A percentile compares a stretch with the other conserved stretches of the same genome.
These are phyloP conservation scores for Penstemon barbatus DNA, from an alignment of 257 asterid species.

Conservation along the genomic window DNA sequence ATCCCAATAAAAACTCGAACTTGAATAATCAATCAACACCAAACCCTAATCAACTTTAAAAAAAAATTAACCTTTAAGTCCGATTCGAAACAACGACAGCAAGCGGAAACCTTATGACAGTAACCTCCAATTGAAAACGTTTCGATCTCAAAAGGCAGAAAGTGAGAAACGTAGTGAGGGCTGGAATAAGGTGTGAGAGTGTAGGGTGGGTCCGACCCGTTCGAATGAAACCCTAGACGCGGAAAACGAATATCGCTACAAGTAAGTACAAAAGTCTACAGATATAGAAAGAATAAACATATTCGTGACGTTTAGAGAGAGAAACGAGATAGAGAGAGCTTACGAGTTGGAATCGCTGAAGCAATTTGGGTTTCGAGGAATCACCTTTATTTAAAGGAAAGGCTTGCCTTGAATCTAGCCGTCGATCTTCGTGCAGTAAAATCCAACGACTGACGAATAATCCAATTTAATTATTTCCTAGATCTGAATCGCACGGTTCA, in stretches of 20 bases:
- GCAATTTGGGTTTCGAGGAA: neutral
- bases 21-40: neutral
- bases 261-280: neutral
- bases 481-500: too few species aligned
- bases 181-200: constrained; percentile 1
- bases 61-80: neutral
- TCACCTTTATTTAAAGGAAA: neutral
- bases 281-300: neutral
- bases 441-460: neutral
- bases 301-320: neutral
- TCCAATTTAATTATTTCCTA: too few species aligned
- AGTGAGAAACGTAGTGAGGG: neutral
- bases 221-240: constrained; percentile 8
- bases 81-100: constrained; percentile 11
- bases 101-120: neutral
- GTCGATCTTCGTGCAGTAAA: neutral
- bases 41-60: neutral
- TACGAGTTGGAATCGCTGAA: neutral
- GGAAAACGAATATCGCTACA: neutral
- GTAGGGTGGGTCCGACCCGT: constrained; percentile 12
- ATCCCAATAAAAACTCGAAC: constrained; percentile 4
- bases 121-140: neutral
- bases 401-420: constrained; percentile 6
- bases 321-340: neutral
- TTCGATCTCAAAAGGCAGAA: constrained; percentile 2